Evolutionary conservation across 2,329 filamentous ascomycete species (phyloP).

Genomic region (Aspergillus fijiensis): DNA sequence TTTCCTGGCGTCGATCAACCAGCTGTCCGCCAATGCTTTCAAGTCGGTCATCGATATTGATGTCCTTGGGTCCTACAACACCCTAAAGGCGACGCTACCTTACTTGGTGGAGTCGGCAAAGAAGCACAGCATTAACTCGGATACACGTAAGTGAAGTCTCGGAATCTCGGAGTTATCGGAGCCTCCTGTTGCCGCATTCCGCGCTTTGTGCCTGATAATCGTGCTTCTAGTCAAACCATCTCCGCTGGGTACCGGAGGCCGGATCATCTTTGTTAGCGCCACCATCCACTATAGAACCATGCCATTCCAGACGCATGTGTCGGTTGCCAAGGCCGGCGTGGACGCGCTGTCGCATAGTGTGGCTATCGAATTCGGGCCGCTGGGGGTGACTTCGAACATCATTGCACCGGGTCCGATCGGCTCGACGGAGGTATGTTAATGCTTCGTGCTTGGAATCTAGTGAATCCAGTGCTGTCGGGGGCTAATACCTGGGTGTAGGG

Average conservation of each 20-base stretch:
- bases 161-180: background rate
- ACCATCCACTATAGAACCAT: conserved; percentile 88
- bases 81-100: conserved; percentile 84
- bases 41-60: conserved; percentile 96
- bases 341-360: conserved; percentile 79
- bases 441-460: background rate
- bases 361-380: conserved; percentile 85
- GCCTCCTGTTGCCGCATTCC: background rate
- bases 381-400: conserved; percentile 82
- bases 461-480: too few relatives aligned
- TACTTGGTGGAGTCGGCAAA: conserved; percentile 73
- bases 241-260: conserved; percentile 65
- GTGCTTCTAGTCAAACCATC: conserved; percentile 26
- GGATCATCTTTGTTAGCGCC: conserved; percentile 86
- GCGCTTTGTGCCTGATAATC: conserved; percentile 10
- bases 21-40: conserved; percentile 85
- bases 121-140: conserved; percentile 61
- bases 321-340: conserved; percentile 85
- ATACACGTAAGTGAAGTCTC: conserved; percentile 41
- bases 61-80: conserved; percentile 90
- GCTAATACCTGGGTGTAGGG: conserved; percentile 46
- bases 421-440: conserved; percentile 64
- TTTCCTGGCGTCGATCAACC: conserved; percentile 82
- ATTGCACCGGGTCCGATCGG: conserved; percentile 84
- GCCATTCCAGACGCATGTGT: conserved; percentile 84